Base-by-base conservation (phyloP, 2,329 filamentous ascomycete genomes). In the Fusarium subglutinans region DNA sequence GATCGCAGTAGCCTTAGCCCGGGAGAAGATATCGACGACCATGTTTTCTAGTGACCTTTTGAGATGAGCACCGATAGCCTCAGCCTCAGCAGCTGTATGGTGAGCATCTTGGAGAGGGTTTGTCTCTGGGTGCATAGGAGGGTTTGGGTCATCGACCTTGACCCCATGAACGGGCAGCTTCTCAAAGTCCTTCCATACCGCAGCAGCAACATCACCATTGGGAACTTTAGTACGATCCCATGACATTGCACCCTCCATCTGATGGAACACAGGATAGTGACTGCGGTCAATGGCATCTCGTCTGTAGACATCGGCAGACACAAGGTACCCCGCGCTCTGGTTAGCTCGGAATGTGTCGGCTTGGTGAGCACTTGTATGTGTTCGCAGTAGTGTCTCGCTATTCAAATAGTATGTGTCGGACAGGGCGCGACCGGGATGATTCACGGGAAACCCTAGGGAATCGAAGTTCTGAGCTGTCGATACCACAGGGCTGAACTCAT, bases 361-460 rank as follows among this genome's bases (percentile, higher is more conserved):
- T 82, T 99, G 94, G 81, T 99, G 96, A 0, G 96, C 96, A 76
- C 94, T 96, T 6, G 96, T 98, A 82, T 99, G 96, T 2, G 96
- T 99, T 64, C 96, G 90, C 47, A 99, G 86, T 5, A 99, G 91
- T 0, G 93, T 97, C 58, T 90, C 84, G 75, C 91, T 86, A 84
- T 98, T 98, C 79, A 99, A 84, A 83, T 99, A 99, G 86, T 98
- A 99, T 2, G 96, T 98, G 83, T 99, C 96, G 20, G 94, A 96
- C 76, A 90, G 90, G 74, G 90, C 93, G 57, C 96, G 92, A 68
- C 96, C 96, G 8, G 95, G 93, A 79, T 99, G 96, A 81, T 98
- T 93, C 12, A 87, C 79, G 1, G 95, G 93, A 80, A 99, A 98
- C 50, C 95, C 95, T 13, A 99, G 87, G n/a, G 95, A 96, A 83